Conservation (phyloP, 495 filamentous ascomycete species). For the Clohesyomyces aquaticus region DNA sequence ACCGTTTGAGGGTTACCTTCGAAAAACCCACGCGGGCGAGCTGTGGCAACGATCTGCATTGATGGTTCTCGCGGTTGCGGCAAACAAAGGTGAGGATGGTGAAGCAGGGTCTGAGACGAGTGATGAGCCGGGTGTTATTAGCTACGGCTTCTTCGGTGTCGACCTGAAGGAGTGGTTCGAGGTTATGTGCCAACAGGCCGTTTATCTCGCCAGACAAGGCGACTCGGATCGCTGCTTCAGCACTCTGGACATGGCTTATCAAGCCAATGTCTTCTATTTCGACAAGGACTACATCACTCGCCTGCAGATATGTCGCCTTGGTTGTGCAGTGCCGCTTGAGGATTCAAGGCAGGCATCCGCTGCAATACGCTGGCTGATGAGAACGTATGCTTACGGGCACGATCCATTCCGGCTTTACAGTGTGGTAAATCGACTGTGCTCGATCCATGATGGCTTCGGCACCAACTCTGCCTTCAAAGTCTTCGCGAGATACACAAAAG, state of each 20-base stretch:
- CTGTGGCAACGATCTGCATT: constrained; percentile 28
- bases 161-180: constrained; percentile 82
- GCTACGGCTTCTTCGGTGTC: constrained; percentile 73
- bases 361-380: constrained; percentile 82
- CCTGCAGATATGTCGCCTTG: constrained; percentile 81
- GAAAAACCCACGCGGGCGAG: constrained; percentile 9
- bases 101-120: constrained; percentile 52
- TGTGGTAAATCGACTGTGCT: constrained; percentile 67
- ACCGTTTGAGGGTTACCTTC: constrained; percentile 29
- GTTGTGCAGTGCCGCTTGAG: constrained; percentile 76
- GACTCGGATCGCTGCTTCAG: constrained; percentile 72
- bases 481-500: constrained; percentile 86
- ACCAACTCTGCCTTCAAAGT: constrained; percentile 76
- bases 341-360: constrained; percentile 75
- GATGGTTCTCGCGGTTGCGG: constrained; percentile 28
- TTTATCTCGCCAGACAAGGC: constrained; percentile 65
- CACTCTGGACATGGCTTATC: constrained; percentile 69
- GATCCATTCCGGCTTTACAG: constrained; percentile 83
- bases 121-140: constrained; percentile 37
- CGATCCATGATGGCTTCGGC: constrained; percentile 52
- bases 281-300: constrained; percentile 58
- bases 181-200: constrained; percentile 84
- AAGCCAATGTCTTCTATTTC: constrained; percentile 78
- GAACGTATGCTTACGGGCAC: constrained; percentile 78
- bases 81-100: constrained; percentile 32